Evolutionary conservation across 305 asterid genomes (phyloP).

Genomic region (Rubia balearica): DNA sequence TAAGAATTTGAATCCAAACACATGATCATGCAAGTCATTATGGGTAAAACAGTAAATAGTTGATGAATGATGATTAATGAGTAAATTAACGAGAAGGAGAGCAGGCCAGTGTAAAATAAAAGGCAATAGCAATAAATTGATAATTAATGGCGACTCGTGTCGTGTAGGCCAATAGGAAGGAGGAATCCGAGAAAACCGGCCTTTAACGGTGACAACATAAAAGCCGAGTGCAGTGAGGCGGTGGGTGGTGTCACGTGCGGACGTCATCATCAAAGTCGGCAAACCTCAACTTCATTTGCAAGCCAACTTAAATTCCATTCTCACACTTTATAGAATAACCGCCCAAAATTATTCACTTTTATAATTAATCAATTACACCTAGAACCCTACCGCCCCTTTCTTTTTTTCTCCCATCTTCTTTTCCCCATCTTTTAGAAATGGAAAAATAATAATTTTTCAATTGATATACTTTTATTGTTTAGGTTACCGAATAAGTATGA

Average conservation of each 20-base stretch:
- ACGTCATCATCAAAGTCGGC: slow-evolving; percentile 36
- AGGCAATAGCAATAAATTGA: neutral
- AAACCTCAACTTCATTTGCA: slow-evolving; percentile 23
- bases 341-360: slow-evolving; percentile 1
- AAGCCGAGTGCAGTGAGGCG: slow-evolving; percentile 16
- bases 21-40: neutral
- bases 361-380: too few relatives aligned
- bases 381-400: too few relatives aligned
- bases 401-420: too few relatives aligned
- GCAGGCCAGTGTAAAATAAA: slow-evolving; percentile 1
- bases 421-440: too few relatives aligned
- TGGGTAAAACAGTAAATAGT: neutral
- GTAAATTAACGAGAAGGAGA: neutral
- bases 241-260: slow-evolving; percentile 26
- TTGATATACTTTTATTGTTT: too few relatives aligned
- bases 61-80: neutral
- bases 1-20: neutral
- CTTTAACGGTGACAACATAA: slow-evolving; percentile 21
- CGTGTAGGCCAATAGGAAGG: neutral
- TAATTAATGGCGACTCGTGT: slow-evolving; percentile 2
- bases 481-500: too few relatives aligned
- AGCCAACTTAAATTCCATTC: slow-evolving; percentile 16
- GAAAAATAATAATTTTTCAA: too few relatives aligned
- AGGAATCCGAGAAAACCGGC: slow-evolving; percentile 29
- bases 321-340: neutral